A percentile compares a stretch with the other conserved stretches of the same genome.
Evolutionary conservation across 1,139 yeast genomes (phyloP).

Genomic region (Diutina catenulata): DNA sequence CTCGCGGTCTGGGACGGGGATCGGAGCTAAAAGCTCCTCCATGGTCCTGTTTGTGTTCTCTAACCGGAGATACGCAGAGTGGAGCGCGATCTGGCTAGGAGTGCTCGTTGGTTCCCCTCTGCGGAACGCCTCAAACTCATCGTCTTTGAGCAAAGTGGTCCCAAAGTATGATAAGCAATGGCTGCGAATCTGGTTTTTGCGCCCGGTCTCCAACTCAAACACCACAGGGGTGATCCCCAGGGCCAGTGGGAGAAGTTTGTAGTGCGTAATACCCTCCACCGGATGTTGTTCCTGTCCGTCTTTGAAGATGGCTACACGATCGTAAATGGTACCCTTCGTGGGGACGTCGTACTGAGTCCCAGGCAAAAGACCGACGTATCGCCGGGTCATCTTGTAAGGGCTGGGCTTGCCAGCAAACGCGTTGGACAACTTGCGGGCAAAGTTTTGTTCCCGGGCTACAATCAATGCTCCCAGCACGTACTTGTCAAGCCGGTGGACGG

Average conservation of each 20-base stretch:
- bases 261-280: not conserved
- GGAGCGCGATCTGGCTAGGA: conserved; percentile 1
- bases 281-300: not conserved
- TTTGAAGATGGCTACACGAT: not conserved
- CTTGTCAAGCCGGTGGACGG: conserved; percentile 2
- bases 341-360: not conserved
- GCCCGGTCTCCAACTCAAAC: not conserved
- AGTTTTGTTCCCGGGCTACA: not conserved
- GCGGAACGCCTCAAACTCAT: not conserved
- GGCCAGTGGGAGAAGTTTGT: not conserved
- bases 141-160: not conserved
- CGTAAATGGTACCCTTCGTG: not conserved
- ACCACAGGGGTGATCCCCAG: not conserved
- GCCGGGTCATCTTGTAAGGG: not conserved
- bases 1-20: too few relatives aligned
- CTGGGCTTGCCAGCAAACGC: not conserved
- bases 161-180: conserved; percentile 2
- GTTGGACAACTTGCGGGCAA: not conserved
- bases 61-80: not conserved
- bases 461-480: conserved; percentile 1
- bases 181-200: conserved; percentile 2
- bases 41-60: not conserved
- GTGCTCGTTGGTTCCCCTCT: not conserved
- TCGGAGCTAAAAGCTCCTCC: not conserved
- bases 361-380: not conserved